Conservation (phyloP, 345 rosid genomes). For the Murraya paniculata region DNA sequence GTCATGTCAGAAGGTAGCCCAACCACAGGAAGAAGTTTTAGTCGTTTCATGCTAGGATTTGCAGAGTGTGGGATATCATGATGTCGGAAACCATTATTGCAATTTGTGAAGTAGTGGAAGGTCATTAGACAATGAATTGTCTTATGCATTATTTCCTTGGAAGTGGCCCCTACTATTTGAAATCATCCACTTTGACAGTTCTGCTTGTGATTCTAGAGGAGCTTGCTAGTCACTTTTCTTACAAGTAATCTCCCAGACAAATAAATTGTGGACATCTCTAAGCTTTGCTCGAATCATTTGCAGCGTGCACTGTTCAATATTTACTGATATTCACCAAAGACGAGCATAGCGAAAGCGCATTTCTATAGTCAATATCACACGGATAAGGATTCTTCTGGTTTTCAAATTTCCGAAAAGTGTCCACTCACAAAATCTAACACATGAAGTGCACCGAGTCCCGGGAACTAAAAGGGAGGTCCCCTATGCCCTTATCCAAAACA, state of each 20-base stretch:
- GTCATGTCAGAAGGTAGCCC: constrained; percentile 3
- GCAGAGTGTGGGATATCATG: neutral
- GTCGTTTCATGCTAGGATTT: neutral
- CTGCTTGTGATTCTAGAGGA: neutral
- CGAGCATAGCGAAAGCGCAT: neutral
- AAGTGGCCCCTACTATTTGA: neutral
- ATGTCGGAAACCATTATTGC: neutral
- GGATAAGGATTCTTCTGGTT: neutral
- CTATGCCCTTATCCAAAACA: neutral
- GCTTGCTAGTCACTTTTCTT: neutral
- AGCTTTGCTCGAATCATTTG: neutral
- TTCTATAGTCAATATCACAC: neutral
- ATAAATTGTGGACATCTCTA: neutral
- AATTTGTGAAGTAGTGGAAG: neutral
- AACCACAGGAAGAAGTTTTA: neutral
- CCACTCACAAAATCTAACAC: neutral
- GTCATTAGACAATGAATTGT: neutral
- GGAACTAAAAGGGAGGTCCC: neutral
- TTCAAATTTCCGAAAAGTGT: neutral
- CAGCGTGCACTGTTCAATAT: neutral
- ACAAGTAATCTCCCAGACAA: neutral
- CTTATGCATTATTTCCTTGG: neutral
- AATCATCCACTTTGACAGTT: neutral
- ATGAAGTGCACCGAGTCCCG: neutral
- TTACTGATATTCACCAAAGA: neutral